phyloP scores from a whole-genome alignment of 768 basidiomycete species.

The Mrakia blollopis region DNA sequence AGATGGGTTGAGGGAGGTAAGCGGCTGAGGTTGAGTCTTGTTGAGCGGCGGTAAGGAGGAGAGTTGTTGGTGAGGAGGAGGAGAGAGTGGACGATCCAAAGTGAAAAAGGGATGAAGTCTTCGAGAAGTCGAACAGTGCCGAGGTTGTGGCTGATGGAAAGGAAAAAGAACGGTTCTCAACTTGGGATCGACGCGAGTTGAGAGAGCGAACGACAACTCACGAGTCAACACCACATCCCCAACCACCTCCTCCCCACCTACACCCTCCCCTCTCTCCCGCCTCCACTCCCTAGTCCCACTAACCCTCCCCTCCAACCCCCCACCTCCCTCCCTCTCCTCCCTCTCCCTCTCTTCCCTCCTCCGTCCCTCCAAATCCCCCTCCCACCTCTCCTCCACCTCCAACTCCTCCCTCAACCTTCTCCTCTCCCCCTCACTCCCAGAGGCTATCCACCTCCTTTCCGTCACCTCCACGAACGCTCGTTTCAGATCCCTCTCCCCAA shows the following conservation, averaged over 20 bases:
- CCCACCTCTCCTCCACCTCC: constrained; percentile 5
- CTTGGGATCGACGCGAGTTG: neutral
- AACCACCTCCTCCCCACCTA: neutral
- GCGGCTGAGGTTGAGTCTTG: constrained; percentile 3
- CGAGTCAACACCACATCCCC: neutral
- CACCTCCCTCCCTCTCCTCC: constrained; percentile 9
- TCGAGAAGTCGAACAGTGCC: neutral
- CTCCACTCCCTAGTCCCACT: constrained; percentile 24
- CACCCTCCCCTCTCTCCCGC: neutral
- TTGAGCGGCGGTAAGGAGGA: neutral
- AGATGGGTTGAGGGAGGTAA: neutral
- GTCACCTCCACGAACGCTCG: constrained; percentile 5
- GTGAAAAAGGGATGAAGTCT: neutral
- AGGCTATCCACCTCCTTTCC: neutral
- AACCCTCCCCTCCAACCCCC: constrained; percentile 18
- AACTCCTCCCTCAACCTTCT: neutral
- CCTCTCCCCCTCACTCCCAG: neutral
- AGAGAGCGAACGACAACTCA: neutral
- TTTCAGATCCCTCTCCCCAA: constrained; percentile 17
- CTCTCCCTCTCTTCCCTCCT: constrained; percentile 8
- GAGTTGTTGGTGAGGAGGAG: neutral
- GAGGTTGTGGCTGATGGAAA: no score
- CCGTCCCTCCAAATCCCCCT: constrained; percentile 1
- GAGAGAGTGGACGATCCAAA: neutral
- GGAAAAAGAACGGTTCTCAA: neutral